Conservation (phyloP, 78 protist species). For the Acrasis kona region DNA sequence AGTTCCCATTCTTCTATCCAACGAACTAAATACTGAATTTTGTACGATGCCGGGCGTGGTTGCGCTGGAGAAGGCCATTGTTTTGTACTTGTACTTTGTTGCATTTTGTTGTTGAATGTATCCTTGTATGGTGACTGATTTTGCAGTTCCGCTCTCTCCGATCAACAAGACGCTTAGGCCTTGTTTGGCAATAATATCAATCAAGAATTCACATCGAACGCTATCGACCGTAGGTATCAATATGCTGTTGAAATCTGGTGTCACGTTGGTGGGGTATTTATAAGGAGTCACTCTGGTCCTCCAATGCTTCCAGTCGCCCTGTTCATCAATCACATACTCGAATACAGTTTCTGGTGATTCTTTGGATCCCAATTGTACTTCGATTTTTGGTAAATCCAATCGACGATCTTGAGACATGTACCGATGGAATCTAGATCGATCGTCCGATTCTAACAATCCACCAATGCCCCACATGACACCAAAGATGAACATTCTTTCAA, state of each 20-base stretch:
- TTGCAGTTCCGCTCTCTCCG: slow-evolving; percentile 80
- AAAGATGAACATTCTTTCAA: background rate
- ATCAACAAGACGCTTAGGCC: slow-evolving; percentile 33
- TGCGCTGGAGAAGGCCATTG: slow-evolving; percentile 49
- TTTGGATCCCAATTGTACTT: background rate
- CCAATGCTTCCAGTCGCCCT: slow-evolving; percentile 60
- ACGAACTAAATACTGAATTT: slow-evolving; percentile 33
- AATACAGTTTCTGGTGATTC: background rate
- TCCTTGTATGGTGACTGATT: slow-evolving; percentile 41
- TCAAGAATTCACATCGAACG: slow-evolving; percentile 33
- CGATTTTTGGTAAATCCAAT: background rate
- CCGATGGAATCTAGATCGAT: no score
- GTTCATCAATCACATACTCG: slow-evolving; percentile 10
- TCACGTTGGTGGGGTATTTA: slow-evolving; percentile 5
- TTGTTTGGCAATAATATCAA: background rate
- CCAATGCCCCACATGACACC: slow-evolving; percentile 1
- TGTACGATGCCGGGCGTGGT: slow-evolving; percentile 53
- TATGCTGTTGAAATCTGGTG: background rate
- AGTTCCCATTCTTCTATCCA: slow-evolving; percentile 62
- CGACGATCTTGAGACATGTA: background rate
- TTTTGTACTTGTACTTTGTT: slow-evolving; percentile 6
- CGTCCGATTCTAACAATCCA: background rate
- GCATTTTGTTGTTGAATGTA: slow-evolving; percentile 3
- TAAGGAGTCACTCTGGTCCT: slow-evolving; percentile 8
- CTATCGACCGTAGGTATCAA: slow-evolving; percentile 63